Evolutionary conservation across 2,329 filamentous ascomycete genomes (phyloP), one percentile per base, ranked within the genome.

Genomic region (Ophiostoma montium): DNA sequence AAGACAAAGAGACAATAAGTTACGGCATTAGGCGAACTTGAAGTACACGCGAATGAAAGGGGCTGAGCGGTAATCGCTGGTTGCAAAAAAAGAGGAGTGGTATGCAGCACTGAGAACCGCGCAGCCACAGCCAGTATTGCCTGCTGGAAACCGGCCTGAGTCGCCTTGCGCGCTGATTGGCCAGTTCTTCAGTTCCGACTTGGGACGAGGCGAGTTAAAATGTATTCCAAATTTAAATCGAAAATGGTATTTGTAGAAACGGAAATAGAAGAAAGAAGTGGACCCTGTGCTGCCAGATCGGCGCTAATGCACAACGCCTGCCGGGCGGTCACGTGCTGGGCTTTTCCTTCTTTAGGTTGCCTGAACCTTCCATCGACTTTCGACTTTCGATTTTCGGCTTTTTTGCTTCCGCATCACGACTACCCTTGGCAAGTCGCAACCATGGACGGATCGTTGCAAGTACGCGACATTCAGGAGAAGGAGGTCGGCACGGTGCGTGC

Each of bases 391-490:
- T 23, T 19, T 5, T 13, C 18, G 5, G 21, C 16, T 4, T 11
- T 10, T 3, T 33, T 33, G 30, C 30, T 31, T 31, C 30, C 30
- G 30, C 30, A 7, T 31, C 38, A 15, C 38, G 15, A 5, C 12
- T 12, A 12, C 15, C 21, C 8, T 27, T 27, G 23, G 23, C 5
- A 27, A 8, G 23, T 27, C 23, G 8, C 23, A 27, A 55, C n/a
- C 12, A 67, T 67, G 64, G 60, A 65, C 7, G 51, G 56, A 19
- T 56, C 65, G 18, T 75, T 84, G 38, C 70, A 83, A 36, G 70
- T 94, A 39, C 75, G 76, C 49, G 89, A 95, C 57, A 79, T 96
- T 54, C 74, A 84, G 58, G 90, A 96, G 67, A 83, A 85, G 54
- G 74, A 78, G 41, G 65, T 76, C 23, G 64, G 70, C 13, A 65